Percentiles rank a stretch among this genome's conserved stretches.
Evolutionary conservation across 2,329 filamentous ascomycete genomes (phyloP).

Genomic region (Alternaria brassicae): DNA sequence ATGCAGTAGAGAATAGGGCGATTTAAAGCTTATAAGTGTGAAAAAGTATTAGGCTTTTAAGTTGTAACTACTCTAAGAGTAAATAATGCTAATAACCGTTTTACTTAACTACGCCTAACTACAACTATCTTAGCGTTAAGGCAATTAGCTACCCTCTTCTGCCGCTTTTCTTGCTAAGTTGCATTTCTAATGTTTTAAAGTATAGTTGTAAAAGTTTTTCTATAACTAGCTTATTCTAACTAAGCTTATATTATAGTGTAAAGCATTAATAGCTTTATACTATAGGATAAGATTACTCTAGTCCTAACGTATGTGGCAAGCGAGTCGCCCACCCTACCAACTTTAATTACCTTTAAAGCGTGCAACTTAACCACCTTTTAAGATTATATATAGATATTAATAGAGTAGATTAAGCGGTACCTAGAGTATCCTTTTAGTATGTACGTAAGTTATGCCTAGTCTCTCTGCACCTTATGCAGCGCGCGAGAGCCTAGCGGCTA

Average conservation of each 20-base stretch:
- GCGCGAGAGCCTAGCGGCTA: no score
- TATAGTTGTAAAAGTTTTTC: not conserved
- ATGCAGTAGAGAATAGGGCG: not conserved
- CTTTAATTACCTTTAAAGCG: no score
- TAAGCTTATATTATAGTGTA: not conserved
- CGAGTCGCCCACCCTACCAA: no score
- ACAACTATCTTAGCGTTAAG: not conserved
- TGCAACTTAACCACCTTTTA: no score
- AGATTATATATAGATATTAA: no score
- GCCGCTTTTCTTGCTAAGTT: not conserved
- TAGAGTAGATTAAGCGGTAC: no score
- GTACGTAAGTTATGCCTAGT: no score
- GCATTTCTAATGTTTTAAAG: not conserved
- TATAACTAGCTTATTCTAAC: not conserved
- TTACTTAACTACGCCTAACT: not conserved
- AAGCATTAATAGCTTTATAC: not conserved
- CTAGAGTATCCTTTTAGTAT: no score
- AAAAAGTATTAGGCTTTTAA: not conserved
- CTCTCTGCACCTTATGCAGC: no score
- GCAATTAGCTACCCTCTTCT: not conserved
- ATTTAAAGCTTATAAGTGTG: not conserved
- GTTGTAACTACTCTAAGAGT: not conserved
- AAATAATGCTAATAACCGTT: not conserved
- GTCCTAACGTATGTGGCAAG: no score
- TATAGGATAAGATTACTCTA: slow-evolving; percentile 2